These are phyloP conservation scores for Decorospora gaudefroyi DNA, from an alignment of 2,329 filamentous ascomycete genomes.

Conservation along the genomic window DNA sequence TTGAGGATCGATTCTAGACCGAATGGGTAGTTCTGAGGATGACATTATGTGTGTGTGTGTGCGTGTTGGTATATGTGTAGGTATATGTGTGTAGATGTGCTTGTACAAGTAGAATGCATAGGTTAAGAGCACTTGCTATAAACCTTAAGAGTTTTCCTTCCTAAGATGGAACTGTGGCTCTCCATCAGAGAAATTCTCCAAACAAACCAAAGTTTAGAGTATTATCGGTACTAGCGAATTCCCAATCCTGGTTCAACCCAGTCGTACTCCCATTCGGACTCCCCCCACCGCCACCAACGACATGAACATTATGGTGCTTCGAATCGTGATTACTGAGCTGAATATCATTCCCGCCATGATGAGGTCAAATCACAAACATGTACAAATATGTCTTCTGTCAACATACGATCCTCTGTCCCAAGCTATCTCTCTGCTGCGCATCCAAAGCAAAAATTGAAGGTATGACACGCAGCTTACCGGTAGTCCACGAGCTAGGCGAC, in stretches of 20 bases:
- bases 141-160: too few relatives aligned
- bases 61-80: neutral
- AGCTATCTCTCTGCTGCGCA: conserved; percentile 58
- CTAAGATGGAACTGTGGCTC: too few relatives aligned
- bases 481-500: conserved; percentile 62
- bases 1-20: neutral
- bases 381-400: conserved; percentile 65
- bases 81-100: neutral
- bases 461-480: conserved; percentile 62
- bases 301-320: conserved; percentile 10
- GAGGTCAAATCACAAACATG: conserved; percentile 63
- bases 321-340: conserved; percentile 13
- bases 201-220: too few relatives aligned
- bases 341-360: conserved; percentile 15
- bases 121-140: too few relatives aligned
- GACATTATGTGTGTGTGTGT: neutral
- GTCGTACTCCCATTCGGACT: conserved; percentile 18
- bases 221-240: too few relatives aligned
- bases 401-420: conserved; percentile 54
- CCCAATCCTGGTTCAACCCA: conserved; percentile 17
- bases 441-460: conserved; percentile 66
- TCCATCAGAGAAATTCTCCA: too few relatives aligned
- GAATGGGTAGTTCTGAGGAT: neutral
- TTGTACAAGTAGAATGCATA: too few relatives aligned
- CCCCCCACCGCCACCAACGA: conserved; percentile 4